phyloP scores from a whole-genome alignment of 2,329 filamentous ascomycete species.

The Pezicula neosporulosa region DNA sequence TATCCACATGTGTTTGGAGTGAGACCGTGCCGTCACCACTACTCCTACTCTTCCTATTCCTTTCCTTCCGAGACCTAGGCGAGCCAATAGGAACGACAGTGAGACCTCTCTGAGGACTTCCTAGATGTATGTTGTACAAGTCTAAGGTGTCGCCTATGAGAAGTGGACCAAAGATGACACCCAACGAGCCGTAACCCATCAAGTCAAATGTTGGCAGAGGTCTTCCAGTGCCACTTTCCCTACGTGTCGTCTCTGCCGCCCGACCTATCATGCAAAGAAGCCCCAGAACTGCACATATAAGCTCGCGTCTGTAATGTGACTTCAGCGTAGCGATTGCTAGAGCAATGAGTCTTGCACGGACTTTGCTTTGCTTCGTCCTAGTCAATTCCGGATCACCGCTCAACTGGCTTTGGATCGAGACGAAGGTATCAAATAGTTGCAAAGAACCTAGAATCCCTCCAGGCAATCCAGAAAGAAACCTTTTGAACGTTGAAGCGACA shows the following conservation, averaged over 20 bases:
- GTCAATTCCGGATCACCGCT: slow-evolving; percentile 47
- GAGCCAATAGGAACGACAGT: slow-evolving; percentile 28
- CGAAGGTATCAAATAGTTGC: slow-evolving; percentile 56
- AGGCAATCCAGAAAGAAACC: slow-evolving; percentile 57
- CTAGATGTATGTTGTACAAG: slow-evolving; percentile 36
- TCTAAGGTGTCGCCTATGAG: slow-evolving; percentile 56
- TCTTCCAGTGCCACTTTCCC: slow-evolving; percentile 47
- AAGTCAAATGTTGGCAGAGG: slow-evolving; percentile 53
- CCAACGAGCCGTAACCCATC: slow-evolving; percentile 62
- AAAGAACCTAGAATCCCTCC: slow-evolving; percentile 65
- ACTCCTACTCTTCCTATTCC: slow-evolving; percentile 28
- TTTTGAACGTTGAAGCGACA: slow-evolving; percentile 65
- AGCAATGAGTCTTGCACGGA: slow-evolving; percentile 63
- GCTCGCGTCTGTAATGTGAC: slow-evolving; percentile 56
- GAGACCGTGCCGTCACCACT: slow-evolving; percentile 12
- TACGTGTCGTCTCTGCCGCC: slow-evolving; percentile 48
- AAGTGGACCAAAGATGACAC: slow-evolving; percentile 63
- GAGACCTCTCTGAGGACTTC: slow-evolving; percentile 21
- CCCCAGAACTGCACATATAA: slow-evolving; percentile 66
- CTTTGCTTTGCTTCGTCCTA: slow-evolving; percentile 49
- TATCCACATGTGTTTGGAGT: slow-evolving; percentile 41
- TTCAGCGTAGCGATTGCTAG: slow-evolving; percentile 57
- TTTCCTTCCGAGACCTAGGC: slow-evolving; percentile 40
- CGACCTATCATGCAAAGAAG: slow-evolving; percentile 59
- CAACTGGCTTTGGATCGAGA: slow-evolving; percentile 56